Evolutionary conservation across 2,329 filamentous ascomycete species (phyloP).

Genomic region (Pestalotiopsis sp.): DNA sequence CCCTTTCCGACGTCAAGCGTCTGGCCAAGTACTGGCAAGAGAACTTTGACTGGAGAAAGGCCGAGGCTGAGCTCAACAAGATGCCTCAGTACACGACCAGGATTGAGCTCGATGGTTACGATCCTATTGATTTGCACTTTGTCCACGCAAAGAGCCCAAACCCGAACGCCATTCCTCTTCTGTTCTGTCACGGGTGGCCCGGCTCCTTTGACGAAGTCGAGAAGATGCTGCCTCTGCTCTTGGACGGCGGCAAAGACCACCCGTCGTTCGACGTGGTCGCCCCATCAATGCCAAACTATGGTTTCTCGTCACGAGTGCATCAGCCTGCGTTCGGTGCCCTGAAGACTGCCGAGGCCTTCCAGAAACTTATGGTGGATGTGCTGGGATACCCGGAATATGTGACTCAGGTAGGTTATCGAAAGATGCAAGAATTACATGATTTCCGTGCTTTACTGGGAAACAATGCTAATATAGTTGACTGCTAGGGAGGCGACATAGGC

Average conservation of each 20-base stretch:
- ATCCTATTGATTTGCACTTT: slow-evolving; percentile 63
- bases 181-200: slow-evolving; percentile 45
- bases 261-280: slow-evolving; percentile 49
- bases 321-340: slow-evolving; percentile 56
- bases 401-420: slow-evolving; percentile 37
- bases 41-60: slow-evolving; percentile 62
- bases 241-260: slow-evolving; percentile 20
- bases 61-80: slow-evolving; percentile 61
- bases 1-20: slow-evolving; percentile 61
- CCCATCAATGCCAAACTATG: slow-evolving; percentile 49
- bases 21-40: slow-evolving; percentile 60
- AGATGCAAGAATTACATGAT: background rate
- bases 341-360: slow-evolving; percentile 61
- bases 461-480: background rate
- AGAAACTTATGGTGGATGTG: slow-evolving; percentile 58
- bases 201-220: slow-evolving; percentile 63
- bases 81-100: slow-evolving; percentile 60
- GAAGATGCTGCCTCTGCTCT: slow-evolving; percentile 49
- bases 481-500: slow-evolving; percentile 68
- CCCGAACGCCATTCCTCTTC: slow-evolving; percentile 36
- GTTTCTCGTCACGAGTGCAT: slow-evolving; percentile 39
- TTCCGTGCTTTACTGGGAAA: background rate
- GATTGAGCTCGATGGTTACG: slow-evolving; percentile 61
- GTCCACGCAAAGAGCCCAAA: slow-evolving; percentile 54
- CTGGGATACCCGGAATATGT: slow-evolving; percentile 61